Base-by-base conservation (phyloP, 441 rosid species). In the Croton setiger region DNA sequence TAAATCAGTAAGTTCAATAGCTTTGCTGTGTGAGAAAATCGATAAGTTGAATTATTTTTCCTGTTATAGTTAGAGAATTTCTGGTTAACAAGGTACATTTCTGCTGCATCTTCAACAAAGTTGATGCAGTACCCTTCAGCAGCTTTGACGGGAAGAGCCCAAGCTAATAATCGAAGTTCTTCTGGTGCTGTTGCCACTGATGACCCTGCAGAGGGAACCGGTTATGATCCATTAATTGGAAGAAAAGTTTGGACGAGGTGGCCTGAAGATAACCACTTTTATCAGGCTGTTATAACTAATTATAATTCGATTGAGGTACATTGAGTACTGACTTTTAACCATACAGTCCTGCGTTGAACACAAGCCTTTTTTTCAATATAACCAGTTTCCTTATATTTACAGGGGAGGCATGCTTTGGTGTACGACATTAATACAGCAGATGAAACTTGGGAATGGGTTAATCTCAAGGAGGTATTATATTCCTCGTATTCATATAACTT, bases 381-480 rank as follows among this genome's bases (percentile, higher is more conserved):
- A n/a, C 37, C 54, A 15, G 70, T 76, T 75, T 73, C 64, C 54
- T 52, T 58, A 64, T 63, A 35, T 77, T 79, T 56, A 72, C 76
- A 96, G 99, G 99, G 97, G 48, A 87, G 79, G 68, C 98, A 96
- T 91, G 92, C 93, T 80, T 83, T 96, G 83, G 97, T 96, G 75
- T 96, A 96, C 86, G 99, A 93, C 71, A 88, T 88, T 27, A 81
- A 82, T 75, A 82, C 98, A 15, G 80, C 78, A 18, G 74, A 84
- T 76, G 98, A 89, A 87, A 88, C 98, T 20, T 93, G 96, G 96
- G 99, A 96, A 77, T 93, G 97, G 99, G 99, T 91, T 75, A 85
- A 96, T 81, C 97, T 93, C 74, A 93, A 93, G 86, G 98, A 93
- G 97, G 99, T 93, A 87, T 76, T 62, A 41, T 70, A 61, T 10